These are phyloP conservation scores for Schizothecium vesticola DNA, from an alignment of 495 filamentous ascomycete species.

Conservation along the genomic window DNA sequence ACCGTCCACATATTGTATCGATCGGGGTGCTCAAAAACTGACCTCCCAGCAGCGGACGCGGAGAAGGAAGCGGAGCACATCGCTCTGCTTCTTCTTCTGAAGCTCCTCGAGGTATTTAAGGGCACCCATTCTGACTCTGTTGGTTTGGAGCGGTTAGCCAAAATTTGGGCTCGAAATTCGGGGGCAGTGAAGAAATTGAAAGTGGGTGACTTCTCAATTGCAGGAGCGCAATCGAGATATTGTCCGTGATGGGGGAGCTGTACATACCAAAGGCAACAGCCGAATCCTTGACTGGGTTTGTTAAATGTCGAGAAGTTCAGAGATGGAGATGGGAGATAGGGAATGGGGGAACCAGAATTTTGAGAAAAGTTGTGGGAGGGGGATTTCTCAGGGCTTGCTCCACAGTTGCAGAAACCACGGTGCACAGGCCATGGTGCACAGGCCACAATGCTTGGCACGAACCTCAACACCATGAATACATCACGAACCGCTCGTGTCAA, in stretches of 20 bases:
- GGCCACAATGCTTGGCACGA: background rate
- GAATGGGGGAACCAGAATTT: constrained; percentile 24
- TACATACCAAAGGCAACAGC: constrained; percentile 20
- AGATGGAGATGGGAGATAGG: constrained; percentile 22
- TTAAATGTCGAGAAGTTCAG: constrained; percentile 20
- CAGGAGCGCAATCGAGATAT: background rate
- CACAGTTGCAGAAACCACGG: background rate
- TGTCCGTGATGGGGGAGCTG: constrained; percentile 4
- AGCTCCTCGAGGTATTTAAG: constrained; percentile 99
- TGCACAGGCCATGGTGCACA: background rate
- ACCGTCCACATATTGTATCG: constrained; percentile 28
- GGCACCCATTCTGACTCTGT: constrained; percentile 70
- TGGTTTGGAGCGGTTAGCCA: constrained; percentile 2
- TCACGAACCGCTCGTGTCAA: background rate
- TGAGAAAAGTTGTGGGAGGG: constrained; percentile 18
- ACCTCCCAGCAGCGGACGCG: constrained; percentile 99
- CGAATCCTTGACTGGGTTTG: constrained; percentile 30
- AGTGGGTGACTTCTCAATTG: constrained; percentile 1
- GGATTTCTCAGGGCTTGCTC: background rate
- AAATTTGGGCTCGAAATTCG: constrained; percentile 4
- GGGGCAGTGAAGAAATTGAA: constrained; percentile 12
- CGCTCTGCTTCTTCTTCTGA: constrained; percentile 99
- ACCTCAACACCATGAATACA: background rate
- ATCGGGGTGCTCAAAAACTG: constrained; percentile 53
- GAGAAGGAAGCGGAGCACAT: constrained; percentile 97